A percentile compares a stretch with the other conserved stretches of the same genome.
Conservation (phyloP, 805 yeast genomes). For the Pichia phayaonensis region DNA sequence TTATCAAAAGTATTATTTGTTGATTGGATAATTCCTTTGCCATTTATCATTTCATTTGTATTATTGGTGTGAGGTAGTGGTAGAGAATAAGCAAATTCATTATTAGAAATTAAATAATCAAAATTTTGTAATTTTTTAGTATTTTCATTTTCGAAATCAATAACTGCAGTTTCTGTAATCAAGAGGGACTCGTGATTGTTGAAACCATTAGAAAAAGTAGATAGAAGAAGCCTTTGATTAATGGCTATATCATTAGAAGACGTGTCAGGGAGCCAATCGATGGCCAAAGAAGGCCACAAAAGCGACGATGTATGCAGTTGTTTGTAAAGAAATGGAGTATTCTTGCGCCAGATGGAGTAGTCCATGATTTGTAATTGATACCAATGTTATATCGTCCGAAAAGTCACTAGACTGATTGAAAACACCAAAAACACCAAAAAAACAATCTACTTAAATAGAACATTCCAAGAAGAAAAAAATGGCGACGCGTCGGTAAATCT, state of each 20-base stretch:
- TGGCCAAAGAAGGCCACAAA: conserved; percentile 58
- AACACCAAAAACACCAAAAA: neutral
- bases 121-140: conserved; percentile 10
- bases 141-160: neutral
- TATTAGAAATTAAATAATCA: conserved; percentile 31
- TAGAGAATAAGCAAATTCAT: conserved; percentile 24
- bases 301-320: conserved; percentile 43
- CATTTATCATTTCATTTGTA: neutral
- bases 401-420: too few relatives aligned
- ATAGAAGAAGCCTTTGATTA: conserved; percentile 41
- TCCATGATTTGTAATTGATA: neutral
- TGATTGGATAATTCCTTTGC: neutral
- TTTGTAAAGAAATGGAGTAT: conserved; percentile 48
- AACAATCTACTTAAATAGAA: neutral
- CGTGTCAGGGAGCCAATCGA: conserved; percentile 56
- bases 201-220: conserved; percentile 58
- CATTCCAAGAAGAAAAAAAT: neutral
- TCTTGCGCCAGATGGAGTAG: conserved; percentile 56
- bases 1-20: neutral
- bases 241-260: neutral
- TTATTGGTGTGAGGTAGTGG: conserved; percentile 11
- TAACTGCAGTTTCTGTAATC: conserved; percentile 4
- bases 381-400: too few relatives aligned
- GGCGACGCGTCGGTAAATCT: neutral
- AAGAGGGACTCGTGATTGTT: conserved; percentile 20